Evolutionary conservation across 176 grass and related monocot species (phyloP).

Genomic region (Cocos nucifera): DNA sequence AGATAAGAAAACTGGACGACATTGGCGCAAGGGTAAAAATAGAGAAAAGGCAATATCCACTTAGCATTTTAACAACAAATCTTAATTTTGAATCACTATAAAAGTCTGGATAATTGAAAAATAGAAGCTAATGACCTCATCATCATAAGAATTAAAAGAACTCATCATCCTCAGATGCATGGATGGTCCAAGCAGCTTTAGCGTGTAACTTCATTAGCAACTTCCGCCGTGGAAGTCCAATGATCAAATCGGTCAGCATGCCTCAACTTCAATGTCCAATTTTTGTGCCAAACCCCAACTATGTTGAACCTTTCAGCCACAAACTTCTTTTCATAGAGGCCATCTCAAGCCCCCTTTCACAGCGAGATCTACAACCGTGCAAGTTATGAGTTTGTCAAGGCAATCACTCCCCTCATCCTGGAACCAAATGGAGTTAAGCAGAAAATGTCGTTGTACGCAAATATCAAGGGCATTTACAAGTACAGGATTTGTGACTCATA

Average conservation of each 20-base stretch:
- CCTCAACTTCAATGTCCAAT: slow-evolving; percentile 34
- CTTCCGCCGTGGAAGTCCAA: slow-evolving; percentile 37
- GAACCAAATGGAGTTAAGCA: not conserved
- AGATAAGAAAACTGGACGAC: not conserved
- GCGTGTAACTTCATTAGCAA: slow-evolving; percentile 42
- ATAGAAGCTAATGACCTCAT: not conserved
- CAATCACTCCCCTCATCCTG: slow-evolving; percentile 42
- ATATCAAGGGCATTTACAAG: not conserved
- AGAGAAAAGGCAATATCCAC: not conserved
- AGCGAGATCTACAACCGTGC: slow-evolving; percentile 45
- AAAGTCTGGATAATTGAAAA: slow-evolving; percentile 5
- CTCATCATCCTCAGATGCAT: slow-evolving; percentile 43
- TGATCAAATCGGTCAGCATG: slow-evolving; percentile 49
- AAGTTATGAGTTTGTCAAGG: slow-evolving; percentile 39
- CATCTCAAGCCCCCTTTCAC: slow-evolving; percentile 74
- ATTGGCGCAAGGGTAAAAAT: not conserved
- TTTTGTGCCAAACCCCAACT: slow-evolving; percentile 40
- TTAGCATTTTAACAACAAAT: not conserved
- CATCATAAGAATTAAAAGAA: slow-evolving; percentile 5
- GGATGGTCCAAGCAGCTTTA: slow-evolving; percentile 35
- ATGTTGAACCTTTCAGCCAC: slow-evolving; percentile 39
- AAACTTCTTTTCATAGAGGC: slow-evolving; percentile 44
- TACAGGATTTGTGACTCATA: slow-evolving; percentile 28
- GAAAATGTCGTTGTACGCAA: slow-evolving; percentile 16
- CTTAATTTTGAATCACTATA: not conserved